These are phyloP conservation scores for Lipomyces chichibuensis DNA, from an alignment of 805 yeast genomes.

Conservation along the genomic window DNA sequence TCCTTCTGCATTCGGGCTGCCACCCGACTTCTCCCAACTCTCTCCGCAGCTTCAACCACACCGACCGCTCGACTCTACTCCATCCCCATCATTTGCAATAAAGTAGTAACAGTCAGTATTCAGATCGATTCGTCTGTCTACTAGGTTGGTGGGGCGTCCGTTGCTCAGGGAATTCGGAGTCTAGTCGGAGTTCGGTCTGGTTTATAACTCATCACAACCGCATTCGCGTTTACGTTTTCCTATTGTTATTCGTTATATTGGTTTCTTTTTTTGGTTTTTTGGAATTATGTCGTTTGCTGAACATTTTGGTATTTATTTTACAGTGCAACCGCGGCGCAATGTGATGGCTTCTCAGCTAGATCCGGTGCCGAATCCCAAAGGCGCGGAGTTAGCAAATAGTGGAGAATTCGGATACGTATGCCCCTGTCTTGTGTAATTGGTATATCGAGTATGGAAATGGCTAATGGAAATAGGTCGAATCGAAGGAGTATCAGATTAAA, in stretches of 20 bases:
- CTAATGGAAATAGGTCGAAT: slow-evolving; percentile 18
- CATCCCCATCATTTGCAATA: slow-evolving; percentile 4
- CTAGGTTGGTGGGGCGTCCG: not conserved
- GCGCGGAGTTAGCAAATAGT: slow-evolving; percentile 27
- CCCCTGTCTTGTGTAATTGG: not conserved
- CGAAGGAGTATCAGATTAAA: slow-evolving; percentile 16
- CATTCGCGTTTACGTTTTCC: not conserved
- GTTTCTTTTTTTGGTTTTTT: not conserved
- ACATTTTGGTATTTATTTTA: slow-evolving; percentile 17
- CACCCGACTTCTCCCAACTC: not conserved
- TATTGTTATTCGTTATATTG: not conserved
- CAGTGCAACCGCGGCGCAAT: slow-evolving; percentile 31
- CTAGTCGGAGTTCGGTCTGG: not conserved
- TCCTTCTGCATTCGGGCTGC: not conserved
- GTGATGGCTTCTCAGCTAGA: slow-evolving; percentile 8
- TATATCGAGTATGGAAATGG: not conserved
- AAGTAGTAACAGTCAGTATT: not conserved
- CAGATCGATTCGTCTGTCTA: not conserved
- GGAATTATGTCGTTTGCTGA: slow-evolving; percentile 27
- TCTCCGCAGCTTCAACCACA: not conserved
- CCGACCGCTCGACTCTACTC: not conserved
- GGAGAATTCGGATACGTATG: slow-evolving; percentile 35
- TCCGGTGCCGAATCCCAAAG: slow-evolving; percentile 32
- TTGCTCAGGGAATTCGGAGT: not conserved
- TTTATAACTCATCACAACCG: not conserved